Percentiles rank a stretch among this genome's conserved stretches.
phyloP scores from a whole-genome alignment of 108 stramenopile genomes.

The Schizochytrium sp. region DNA sequence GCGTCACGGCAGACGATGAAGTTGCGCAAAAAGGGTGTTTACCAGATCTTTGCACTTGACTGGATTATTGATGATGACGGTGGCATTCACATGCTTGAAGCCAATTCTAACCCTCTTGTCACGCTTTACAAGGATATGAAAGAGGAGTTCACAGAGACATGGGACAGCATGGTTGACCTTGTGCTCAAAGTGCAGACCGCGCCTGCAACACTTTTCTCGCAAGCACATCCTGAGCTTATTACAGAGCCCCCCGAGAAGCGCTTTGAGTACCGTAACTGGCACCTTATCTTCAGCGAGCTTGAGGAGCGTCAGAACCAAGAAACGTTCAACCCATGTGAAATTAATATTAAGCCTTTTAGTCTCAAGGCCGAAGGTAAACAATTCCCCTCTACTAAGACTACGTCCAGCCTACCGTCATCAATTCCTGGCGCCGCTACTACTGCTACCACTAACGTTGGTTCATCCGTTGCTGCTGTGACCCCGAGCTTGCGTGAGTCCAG shows the following conservation, averaged over 20 bases:
- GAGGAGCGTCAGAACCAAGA: slow-evolving; percentile 12
- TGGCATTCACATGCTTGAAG: slow-evolving; percentile 59
- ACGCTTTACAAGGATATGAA: slow-evolving; percentile 49
- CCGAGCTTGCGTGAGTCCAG: too few relatives aligned
- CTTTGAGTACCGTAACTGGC: slow-evolving; percentile 33
- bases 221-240: background rate
- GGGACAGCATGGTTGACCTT: slow-evolving; percentile 54
- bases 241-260: background rate
- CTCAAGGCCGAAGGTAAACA: slow-evolving; percentile 22
- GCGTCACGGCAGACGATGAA: slow-evolving; percentile 45
- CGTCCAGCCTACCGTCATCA: too few relatives aligned
- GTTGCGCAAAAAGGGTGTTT: slow-evolving; percentile 44
- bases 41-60: slow-evolving; percentile 55
- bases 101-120: slow-evolving; percentile 48
- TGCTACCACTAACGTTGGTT: too few relatives aligned
- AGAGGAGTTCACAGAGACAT: slow-evolving; percentile 52
- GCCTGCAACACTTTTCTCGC: slow-evolving; percentile 13
- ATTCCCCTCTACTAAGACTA: background rate
- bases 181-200: slow-evolving; percentile 50
- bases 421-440: too few relatives aligned
- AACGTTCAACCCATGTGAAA: background rate
- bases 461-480: too few relatives aligned
- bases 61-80: slow-evolving; percentile 54
- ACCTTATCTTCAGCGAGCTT: slow-evolving; percentile 53
- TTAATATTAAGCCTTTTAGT: background rate